Evolutionary conservation across 495 filamentous ascomycete genomes (phyloP).

Genomic region (Evernia prunastri): DNA sequence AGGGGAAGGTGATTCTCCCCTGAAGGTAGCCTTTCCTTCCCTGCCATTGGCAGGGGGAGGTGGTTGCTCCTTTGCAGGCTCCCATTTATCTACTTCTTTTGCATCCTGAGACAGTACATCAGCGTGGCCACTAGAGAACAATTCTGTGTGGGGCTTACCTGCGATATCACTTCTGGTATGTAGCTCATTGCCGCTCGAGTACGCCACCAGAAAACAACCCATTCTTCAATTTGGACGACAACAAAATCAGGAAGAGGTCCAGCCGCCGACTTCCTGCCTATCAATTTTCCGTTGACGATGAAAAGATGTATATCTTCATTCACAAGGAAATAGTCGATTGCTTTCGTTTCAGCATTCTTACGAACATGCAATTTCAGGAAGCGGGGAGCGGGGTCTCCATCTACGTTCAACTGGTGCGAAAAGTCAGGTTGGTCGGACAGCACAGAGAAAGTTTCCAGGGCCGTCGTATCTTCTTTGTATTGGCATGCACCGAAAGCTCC

Average conservation of each 20-base stretch:
- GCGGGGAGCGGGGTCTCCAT: too few relatives aligned
- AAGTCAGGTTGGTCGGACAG: not conserved
- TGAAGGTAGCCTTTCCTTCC: not conserved
- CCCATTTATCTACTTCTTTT: not conserved
- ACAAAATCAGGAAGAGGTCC: not conserved
- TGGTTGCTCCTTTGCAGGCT: not conserved
- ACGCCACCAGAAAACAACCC: not conserved
- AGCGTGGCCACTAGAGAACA: not conserved
- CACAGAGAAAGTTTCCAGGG: not conserved
- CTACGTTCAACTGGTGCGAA: not conserved
- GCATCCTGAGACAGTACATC: not conserved
- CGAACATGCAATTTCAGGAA: not conserved
- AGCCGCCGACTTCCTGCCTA: not conserved
- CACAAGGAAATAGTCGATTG: not conserved
- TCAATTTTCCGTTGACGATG: not conserved
- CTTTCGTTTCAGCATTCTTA: not conserved
- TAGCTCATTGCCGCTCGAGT: not conserved
- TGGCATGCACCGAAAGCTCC: not conserved
- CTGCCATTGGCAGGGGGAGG: not conserved
- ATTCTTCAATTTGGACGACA: not conserved
- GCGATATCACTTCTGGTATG: not conserved
- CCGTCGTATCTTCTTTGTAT: too few relatives aligned
- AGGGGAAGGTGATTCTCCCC: not conserved
- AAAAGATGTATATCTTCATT: not conserved
- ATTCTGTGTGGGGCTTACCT: not conserved